These are phyloP conservation scores for Coemansia sp. DNA, from an alignment of 371 early-diverging fungal genomes.

Conservation along the genomic window DNA sequence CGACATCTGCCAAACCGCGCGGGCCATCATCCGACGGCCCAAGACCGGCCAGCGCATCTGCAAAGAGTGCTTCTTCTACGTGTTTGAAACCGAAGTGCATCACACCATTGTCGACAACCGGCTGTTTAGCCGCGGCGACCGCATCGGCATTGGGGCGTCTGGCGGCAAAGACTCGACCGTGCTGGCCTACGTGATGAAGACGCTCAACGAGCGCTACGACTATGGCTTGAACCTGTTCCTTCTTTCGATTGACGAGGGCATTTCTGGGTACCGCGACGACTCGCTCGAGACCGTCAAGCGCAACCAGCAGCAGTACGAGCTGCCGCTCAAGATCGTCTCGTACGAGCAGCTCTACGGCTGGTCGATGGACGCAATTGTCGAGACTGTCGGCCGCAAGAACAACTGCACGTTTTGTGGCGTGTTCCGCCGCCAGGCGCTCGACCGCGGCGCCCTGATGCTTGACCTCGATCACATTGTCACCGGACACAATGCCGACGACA, in stretches of 20 bases:
- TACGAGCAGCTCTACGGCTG: conserved; percentile 97
- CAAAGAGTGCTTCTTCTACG: conserved; percentile 90
- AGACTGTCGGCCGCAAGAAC: conserved; percentile 93
- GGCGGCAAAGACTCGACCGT: conserved; percentile 99
- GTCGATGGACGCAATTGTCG: conserved; percentile 99
- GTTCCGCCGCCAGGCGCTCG: conserved; percentile 98
- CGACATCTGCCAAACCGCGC: conserved; percentile 50
- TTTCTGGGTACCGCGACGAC: conserved; percentile 98
- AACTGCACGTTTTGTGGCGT: conserved; percentile 99
- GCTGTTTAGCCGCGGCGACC: conserved; percentile 89
- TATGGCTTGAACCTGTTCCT: conserved; percentile 94
- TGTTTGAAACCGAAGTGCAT: conserved; percentile 98
- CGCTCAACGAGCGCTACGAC: conserved; percentile 91
- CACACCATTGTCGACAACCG: conserved; percentile 82
- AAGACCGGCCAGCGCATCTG: conserved; percentile 94
- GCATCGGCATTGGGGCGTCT: conserved; percentile 96
- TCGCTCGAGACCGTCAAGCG: conserved; percentile 98
- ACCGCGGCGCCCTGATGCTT: conserved; percentile 93
- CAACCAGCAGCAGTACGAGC: conserved; percentile 90
- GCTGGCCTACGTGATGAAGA: conserved; percentile 94
- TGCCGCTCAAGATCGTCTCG: conserved; percentile 93
- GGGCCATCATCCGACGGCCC: conserved; percentile 91
- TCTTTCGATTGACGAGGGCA: conserved; percentile 99
- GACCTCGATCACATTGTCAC: conserved; percentile 97
- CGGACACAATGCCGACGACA: conserved; percentile 99